A percentile compares a stretch with the other conserved stretches of the same genome.
Conservation (phyloP, 2,329 filamentous ascomycete genomes). For the Beauveria brongniartii region DNA sequence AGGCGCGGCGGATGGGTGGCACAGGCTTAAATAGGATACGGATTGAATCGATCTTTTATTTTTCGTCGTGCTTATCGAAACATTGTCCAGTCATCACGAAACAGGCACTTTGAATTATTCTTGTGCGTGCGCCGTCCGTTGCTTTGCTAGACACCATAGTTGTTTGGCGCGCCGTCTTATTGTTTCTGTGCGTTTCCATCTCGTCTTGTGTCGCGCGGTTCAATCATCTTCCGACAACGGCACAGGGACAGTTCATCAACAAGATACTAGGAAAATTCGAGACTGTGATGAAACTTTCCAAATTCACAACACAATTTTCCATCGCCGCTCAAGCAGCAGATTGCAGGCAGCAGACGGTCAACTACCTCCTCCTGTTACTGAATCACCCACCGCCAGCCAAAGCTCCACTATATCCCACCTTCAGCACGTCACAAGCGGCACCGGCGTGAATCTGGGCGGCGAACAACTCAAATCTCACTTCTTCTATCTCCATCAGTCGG, state of each 20-base stretch:
- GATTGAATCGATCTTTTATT: neutral
- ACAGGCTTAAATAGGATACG: neutral
- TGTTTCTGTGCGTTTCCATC: neutral
- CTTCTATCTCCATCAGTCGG: neutral
- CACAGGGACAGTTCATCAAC: neutral
- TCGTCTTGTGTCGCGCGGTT: neutral
- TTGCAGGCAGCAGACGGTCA: neutral
- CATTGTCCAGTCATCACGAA: too few relatives aligned
- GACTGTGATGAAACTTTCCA: neutral
- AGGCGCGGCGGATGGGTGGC: neutral
- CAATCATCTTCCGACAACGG: neutral
- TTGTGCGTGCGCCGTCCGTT: too few relatives aligned
- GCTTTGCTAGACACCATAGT: neutral
- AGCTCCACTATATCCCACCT: conserved; percentile 8
- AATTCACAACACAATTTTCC: neutral
- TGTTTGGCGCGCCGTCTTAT: neutral
- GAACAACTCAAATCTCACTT: neutral
- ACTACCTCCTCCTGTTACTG: neutral
- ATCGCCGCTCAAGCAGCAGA: neutral
- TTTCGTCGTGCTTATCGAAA: neutral
- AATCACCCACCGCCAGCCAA: neutral
- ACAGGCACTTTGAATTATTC: too few relatives aligned
- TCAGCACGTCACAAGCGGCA: conserved; percentile 7
- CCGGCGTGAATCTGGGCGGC: neutral
- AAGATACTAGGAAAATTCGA: too few relatives aligned